phyloP scores from a whole-genome alignment of 768 basidiomycete species.

The Pleurotus cornucopiae region DNA sequence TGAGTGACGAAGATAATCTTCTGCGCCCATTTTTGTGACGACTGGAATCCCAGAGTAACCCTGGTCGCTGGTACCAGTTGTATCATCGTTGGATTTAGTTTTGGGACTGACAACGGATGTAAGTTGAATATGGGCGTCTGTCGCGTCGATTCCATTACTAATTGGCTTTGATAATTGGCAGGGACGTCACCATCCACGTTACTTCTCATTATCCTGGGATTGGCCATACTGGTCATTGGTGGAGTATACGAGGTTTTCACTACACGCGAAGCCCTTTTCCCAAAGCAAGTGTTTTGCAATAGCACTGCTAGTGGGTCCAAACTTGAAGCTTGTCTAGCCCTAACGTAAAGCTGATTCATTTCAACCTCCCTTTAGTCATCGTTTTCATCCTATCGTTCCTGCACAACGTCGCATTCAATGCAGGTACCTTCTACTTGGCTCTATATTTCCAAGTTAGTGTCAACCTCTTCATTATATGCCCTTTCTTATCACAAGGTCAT shows the following conservation, averaged over 20 bases:
- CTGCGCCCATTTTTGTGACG: conserved; percentile 8
- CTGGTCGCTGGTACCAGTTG: conserved; percentile 75
- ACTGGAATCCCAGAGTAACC: conserved; percentile 43
- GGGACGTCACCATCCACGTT: conserved; percentile 65
- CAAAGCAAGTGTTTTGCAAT: conserved; percentile 57
- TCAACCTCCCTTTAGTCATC: conserved; percentile 38
- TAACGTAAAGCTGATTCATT: too few species aligned
- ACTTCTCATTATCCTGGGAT: conserved; percentile 52
- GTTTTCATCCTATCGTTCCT: conserved; percentile 70
- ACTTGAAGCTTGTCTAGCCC: too few species aligned
- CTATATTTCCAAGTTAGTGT: conserved; percentile 71
- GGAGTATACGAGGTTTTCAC: conserved; percentile 68
- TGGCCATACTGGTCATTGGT: conserved; percentile 49
- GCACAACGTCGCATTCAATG: conserved; percentile 79
- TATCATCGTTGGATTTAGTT: conserved; percentile 77
- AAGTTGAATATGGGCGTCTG: conserved; percentile 24
- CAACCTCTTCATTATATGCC: conserved; percentile 9
- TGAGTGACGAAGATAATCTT: conserved; percentile 32
- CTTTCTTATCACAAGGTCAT: conserved; percentile 11
- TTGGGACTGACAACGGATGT: conserved; percentile 69
- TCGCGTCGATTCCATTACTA: conserved; percentile 8
- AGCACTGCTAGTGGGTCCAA: conserved; percentile 49
- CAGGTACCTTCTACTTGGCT: conserved; percentile 84
- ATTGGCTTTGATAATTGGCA: conserved; percentile 23
- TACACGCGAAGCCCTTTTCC: conserved; percentile 68